phyloP scores from a whole-genome alignment of 805 yeast genomes.

The Cyberlindnera mississippiensis region DNA sequence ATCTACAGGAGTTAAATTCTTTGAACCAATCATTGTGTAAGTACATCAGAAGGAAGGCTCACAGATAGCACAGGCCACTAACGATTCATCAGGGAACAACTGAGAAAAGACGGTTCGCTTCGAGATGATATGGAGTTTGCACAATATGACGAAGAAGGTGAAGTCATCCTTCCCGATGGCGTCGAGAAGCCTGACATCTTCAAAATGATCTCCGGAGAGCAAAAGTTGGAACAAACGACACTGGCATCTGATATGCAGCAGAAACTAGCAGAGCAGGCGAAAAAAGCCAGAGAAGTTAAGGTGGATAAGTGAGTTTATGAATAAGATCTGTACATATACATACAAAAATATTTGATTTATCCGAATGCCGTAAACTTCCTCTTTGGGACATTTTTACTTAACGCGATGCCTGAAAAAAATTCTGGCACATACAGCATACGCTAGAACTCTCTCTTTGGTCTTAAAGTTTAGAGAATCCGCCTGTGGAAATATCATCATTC shows the following conservation, averaged over 20 bases:
- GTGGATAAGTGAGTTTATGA: too few species aligned
- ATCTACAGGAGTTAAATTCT: conserved; percentile 52
- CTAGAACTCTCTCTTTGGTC: too few species aligned
- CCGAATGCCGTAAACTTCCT: background rate
- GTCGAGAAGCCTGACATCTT: conserved; percentile 13
- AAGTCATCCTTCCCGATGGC: conserved; percentile 27
- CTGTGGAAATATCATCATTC: too few species aligned
- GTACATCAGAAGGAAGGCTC: conserved; percentile 26
- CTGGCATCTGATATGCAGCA: conserved; percentile 9
- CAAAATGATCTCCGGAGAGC: conserved; percentile 11
- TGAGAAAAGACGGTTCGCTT: conserved; percentile 61
- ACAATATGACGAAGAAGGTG: conserved; percentile 45
- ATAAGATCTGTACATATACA: background rate
- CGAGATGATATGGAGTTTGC: conserved; percentile 58
- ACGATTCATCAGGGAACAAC: conserved; percentile 43
- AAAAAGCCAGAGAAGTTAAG: background rate
- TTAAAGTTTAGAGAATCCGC: too few species aligned
- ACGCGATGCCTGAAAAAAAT: conserved; percentile 1
- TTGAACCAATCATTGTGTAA: conserved; percentile 69
- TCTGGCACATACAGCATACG: too few species aligned
- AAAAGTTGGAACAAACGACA: conserved; percentile 13
- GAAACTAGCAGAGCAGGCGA: conserved; percentile 2
- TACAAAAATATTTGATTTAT: background rate
- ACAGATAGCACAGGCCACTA: conserved; percentile 1
- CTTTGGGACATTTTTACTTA: background rate